Conservation (phyloP, 495 filamentous ascomycete genomes). For the Daldinia bambusicola region DNA sequence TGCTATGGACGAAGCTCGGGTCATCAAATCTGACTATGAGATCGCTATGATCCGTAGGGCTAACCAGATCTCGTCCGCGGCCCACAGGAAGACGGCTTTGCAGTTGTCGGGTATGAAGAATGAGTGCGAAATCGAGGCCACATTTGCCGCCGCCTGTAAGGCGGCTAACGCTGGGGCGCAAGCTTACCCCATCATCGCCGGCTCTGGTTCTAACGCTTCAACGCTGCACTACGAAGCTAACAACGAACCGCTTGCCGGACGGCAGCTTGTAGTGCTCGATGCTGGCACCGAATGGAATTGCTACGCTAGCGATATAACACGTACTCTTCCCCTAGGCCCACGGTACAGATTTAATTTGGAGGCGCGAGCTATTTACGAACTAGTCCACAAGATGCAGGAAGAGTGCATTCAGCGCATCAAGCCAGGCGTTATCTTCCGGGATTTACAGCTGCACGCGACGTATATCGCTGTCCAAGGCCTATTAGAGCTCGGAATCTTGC, state of each 20-base stretch:
- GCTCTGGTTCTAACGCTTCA: constrained; percentile 78
- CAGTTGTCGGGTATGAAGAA: constrained; percentile 70
- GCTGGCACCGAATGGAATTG: constrained; percentile 86
- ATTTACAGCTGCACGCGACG: constrained; percentile 76
- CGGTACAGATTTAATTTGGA: constrained; percentile 70
- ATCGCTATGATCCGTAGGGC: constrained; percentile 80
- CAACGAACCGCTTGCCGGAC: constrained; percentile 70
- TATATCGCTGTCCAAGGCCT: constrained; percentile 77
- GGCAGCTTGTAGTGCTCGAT: constrained; percentile 82
- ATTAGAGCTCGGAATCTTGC: constrained; percentile 72
- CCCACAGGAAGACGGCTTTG: constrained; percentile 74
- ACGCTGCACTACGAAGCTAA: constrained; percentile 89
- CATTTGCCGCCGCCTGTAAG: constrained; percentile 76
- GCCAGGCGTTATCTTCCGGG: constrained; percentile 72
- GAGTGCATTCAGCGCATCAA: constrained; percentile 74
- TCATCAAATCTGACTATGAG: constrained; percentile 84
- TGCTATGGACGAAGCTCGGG: constrained; percentile 76
- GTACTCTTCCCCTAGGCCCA: constrained; percentile 78
- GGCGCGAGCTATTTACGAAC: constrained; percentile 72
- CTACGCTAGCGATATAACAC: constrained; percentile 91
- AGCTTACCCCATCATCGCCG: constrained; percentile 88
- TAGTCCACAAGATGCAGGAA: constrained; percentile 86
- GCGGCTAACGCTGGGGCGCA: constrained; percentile 77
- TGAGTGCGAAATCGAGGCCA: constrained; percentile 83
- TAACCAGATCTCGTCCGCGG: constrained; percentile 76